A percentile compares a stretch with the other conserved stretches of the same genome.
phyloP scores from a whole-genome alignment of 805 yeast genomes.

The Hanseniaspora valbyensis region DNA sequence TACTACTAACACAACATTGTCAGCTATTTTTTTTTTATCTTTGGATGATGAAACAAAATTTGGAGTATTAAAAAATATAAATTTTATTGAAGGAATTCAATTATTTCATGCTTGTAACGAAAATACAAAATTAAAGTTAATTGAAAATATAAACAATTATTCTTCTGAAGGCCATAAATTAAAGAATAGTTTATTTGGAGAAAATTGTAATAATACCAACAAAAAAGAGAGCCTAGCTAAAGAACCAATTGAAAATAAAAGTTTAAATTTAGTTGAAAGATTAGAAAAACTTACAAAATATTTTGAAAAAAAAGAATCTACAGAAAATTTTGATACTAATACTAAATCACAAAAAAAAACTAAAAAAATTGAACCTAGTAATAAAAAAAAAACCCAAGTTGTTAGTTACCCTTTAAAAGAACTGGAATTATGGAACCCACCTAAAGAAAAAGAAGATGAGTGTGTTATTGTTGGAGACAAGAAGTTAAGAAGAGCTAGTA shows the following conservation, averaged over 20 bases:
- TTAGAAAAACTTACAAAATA: neutral
- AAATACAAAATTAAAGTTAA: neutral
- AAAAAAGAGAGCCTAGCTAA: too few species aligned
- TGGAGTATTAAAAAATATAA: slow-evolving; percentile 3
- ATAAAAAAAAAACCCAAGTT: neutral
- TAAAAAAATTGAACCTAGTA: neutral
- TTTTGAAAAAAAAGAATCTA: too few species aligned
- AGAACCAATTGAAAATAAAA: too few species aligned
- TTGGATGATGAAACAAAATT: slow-evolving; percentile 4
- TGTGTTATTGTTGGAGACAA: neutral
- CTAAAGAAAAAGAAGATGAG: neutral
- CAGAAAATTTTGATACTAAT: too few species aligned
- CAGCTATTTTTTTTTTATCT: neutral
- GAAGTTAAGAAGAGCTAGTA: neutral
- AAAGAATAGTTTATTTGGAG: too few species aligned
- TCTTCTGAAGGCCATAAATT: too few species aligned
- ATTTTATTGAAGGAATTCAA: neutral
- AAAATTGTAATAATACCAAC: too few species aligned
- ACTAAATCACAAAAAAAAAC: neutral
- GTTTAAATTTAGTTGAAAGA: neutral
- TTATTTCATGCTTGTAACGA: neutral
- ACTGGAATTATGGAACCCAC: neutral
- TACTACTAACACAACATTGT: neutral
- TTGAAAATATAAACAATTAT: too few species aligned
- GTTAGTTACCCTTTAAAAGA: neutral